These are phyloP conservation scores for Croton setiger DNA, from an alignment of 441 rosid genomes.

Conservation along the genomic window DNA sequence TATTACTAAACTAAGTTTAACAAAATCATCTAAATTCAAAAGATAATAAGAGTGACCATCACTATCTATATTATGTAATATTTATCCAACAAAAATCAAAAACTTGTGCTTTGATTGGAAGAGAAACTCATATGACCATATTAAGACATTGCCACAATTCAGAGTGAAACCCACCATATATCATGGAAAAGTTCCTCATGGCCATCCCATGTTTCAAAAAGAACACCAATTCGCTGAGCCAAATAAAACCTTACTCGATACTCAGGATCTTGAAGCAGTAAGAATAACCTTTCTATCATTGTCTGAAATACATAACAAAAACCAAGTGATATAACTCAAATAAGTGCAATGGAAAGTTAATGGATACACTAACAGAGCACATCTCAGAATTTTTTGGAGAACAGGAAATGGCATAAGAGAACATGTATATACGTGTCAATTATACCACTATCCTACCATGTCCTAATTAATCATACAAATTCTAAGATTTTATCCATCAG, in stretches of 20 bases:
- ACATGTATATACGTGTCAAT: neutral
- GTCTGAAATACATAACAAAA: slow-evolving; percentile 41
- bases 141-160: neutral
- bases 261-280: slow-evolving; percentile 81
- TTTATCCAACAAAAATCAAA: neutral
- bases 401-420: neutral
- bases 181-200: slow-evolving; percentile 92
- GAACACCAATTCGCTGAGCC: slow-evolving; percentile 74
- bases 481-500: slow-evolving; percentile 10
- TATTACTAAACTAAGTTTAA: neutral
- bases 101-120: neutral
- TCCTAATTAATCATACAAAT: slow-evolving; percentile 13
- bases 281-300: slow-evolving; percentile 76
- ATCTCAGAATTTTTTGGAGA: neutral
- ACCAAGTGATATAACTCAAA: slow-evolving; percentile 13
- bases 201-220: slow-evolving; percentile 99
- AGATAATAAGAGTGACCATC: neutral
- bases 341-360: slow-evolving; percentile 1
- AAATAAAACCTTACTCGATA: slow-evolving; percentile 81
- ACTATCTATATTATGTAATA: neutral
- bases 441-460: slow-evolving; percentile 15
- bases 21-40: neutral
- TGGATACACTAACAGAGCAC: neutral
- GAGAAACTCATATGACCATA: neutral
- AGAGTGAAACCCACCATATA: slow-evolving; percentile 64